Conservation (phyloP, 1,284 basidiomycete genomes). For the Agroathelia rolfsii region DNA sequence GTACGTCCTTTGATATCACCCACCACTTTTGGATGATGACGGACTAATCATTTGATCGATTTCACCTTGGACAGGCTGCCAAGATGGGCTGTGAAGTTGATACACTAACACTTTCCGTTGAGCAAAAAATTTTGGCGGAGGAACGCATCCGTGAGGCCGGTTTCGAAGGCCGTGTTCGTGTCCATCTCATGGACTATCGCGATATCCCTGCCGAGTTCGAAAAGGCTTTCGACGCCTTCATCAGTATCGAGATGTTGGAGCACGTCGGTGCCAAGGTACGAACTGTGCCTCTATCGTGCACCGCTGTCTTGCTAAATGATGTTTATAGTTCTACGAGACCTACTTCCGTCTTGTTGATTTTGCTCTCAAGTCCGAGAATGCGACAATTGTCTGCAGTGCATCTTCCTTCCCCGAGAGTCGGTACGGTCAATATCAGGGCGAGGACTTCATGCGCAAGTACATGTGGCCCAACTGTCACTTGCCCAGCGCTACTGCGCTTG, state of each 20-base stretch:
- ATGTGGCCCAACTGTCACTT: conserved; percentile 90
- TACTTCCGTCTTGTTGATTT: conserved; percentile 80
- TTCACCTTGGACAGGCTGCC: conserved; percentile 40
- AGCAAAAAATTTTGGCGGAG: conserved; percentile 82
- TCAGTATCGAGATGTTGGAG: conserved; percentile 91
- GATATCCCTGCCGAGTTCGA: conserved; percentile 70
- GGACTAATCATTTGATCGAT: conserved; percentile 10
- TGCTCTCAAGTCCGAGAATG: conserved; percentile 61
- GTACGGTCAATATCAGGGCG: conserved; percentile 64
- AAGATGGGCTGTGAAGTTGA: conserved; percentile 74
- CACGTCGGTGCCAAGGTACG: conserved; percentile 57
- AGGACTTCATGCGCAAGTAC: conserved; percentile 85
- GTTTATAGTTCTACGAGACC: conserved; percentile 40
- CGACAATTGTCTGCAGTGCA: conserved; percentile 67
- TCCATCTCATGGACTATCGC: conserved; percentile 83
- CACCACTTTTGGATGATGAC: conserved; percentile 4
- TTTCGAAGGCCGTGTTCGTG: conserved; percentile 59
- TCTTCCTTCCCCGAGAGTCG: conserved; percentile 82
- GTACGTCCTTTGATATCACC: conserved; percentile 25
- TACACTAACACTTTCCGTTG: conserved; percentile 75
- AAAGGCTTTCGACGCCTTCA: conserved; percentile 77
- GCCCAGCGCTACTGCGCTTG: conserved; percentile 69
- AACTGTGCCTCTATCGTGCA: conserved; percentile 14
- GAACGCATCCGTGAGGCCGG: conserved; percentile 69
- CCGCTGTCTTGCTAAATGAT: background rate